Percentiles rank a stretch among this genome's conserved stretches.
Conservation (phyloP, 2,329 filamentous ascomycete genomes). For the Cladosporium phlei region DNA sequence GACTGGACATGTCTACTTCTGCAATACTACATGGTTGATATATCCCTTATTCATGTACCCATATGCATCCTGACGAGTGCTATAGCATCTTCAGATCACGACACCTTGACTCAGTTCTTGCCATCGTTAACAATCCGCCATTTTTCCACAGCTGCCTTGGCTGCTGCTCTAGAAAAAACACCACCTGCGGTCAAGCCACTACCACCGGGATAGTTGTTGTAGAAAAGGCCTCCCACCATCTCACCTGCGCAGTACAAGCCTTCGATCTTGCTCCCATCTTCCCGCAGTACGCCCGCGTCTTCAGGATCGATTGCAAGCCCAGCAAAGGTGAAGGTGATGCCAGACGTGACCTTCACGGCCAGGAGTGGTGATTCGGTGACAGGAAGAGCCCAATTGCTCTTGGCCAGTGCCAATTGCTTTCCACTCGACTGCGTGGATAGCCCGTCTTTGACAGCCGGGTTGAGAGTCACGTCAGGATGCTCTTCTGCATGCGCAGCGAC, state of each 20-base stretch:
- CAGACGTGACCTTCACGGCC: slow-evolving; percentile 60
- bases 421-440: slow-evolving; percentile 54
- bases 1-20: too few species aligned
- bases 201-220: slow-evolving; percentile 60
- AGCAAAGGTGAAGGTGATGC: slow-evolving; percentile 66
- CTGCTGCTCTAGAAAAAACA: slow-evolving; percentile 48
- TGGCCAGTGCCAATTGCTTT: slow-evolving; percentile 45
- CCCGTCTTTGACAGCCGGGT: slow-evolving; percentile 58
- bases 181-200: slow-evolving; percentile 58
- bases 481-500: slow-evolving; percentile 46
- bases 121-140: neutral
- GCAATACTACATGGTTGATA: too few species aligned
- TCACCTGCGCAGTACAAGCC: slow-evolving; percentile 60
- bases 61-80: too few species aligned
- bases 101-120: too few species aligned
- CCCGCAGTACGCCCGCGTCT: slow-evolving; percentile 50
- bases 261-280: slow-evolving; percentile 42
- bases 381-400: slow-evolving; percentile 63
- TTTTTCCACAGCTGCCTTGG: slow-evolving; percentile 27
- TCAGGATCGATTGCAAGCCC: slow-evolving; percentile 54
- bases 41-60: too few species aligned
- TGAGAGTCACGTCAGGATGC: slow-evolving; percentile 46
- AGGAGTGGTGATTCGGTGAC: slow-evolving; percentile 55
- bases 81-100: too few species aligned
- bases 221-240: slow-evolving; percentile 63